Evolutionary conservation across 2,329 filamentous ascomycete genomes (phyloP), one percentile per base, ranked within the genome.

Genomic region (Phyllosticta ampelicida): DNA sequence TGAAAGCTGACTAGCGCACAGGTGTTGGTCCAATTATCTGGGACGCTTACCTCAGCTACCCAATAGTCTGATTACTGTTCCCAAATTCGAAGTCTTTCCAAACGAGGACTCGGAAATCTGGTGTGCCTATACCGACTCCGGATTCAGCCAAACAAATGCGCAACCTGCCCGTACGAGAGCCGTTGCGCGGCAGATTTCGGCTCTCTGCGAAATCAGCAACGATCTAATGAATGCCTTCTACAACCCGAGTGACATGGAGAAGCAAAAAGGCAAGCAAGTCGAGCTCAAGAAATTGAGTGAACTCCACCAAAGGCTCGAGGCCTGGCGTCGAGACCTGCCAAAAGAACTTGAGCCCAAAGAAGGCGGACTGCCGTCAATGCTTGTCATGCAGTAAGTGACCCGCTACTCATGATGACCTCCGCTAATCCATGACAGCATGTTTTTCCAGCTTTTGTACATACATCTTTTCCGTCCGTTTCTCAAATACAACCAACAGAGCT

Each of bases 21-120:
- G 80, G 65, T 95, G 90, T 71, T 97, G 92, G 91, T 96, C 91
- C 54, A 97, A 96, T 70, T 97, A 97, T 65, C 81, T 97, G 23
- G 92, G 94, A 53, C 86, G 94, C 50, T 78, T 96, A 61, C 92
- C 94, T 10, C 92, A 96, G 70, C 77, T 97, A 10, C 86, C 89
- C 0, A 85, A 83, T 49, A 84, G 84, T 28, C 87, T 88, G 8
- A 87, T 90, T 65, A 95, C 86, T 30, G 89, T 90, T 0, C 86
- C 89, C 23, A 95, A 92, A 70, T 88, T 90, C 63, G 91, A 96
- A 60, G 89, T 96, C 10, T 94, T 96, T 64, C 90, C 90, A 0
- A 81, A 84, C 55, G 94, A 97, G 70, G 94, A 99, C 65, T 81
- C 87, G 2, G 86, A 90, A 65, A 77, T 80, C 19, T 99, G 94